Conservation (phyloP, 257 asterid species). For the Dorcoceras hygrometricum region DNA sequence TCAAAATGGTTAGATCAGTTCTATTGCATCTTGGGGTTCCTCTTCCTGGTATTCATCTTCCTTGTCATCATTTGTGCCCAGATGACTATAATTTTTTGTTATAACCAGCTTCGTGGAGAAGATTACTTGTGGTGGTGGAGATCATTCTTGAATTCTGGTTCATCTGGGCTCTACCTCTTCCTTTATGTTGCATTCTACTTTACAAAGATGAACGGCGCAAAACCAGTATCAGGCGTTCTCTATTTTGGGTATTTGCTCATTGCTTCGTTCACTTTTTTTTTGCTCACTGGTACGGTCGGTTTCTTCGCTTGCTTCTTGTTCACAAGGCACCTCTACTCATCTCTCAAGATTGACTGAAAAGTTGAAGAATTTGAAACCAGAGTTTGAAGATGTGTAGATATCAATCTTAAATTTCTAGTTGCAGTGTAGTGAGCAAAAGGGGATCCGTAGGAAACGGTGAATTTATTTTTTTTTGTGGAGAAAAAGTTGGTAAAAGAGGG, state of each 20-base stretch:
- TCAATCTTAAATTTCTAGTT: no score
- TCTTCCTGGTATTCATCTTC: conserved; percentile 75
- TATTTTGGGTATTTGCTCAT: conserved; percentile 87
- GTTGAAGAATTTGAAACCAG: no score
- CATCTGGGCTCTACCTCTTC: conserved; percentile 77
- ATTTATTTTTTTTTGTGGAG: no score
- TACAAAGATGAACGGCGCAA: conserved; percentile 81
- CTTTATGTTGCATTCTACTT: conserved; percentile 76
- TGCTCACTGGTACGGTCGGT: conserved; percentile 82
- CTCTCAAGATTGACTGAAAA: no score
- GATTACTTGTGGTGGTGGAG: conserved; percentile 97
- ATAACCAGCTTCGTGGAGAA: conserved; percentile 91
- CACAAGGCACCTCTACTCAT: no score
- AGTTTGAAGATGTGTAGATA: no score
- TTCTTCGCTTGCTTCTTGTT: conserved; percentile 87
- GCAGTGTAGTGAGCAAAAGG: no score
- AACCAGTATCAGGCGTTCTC: conserved; percentile 68
- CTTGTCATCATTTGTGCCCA: conserved; percentile 78
- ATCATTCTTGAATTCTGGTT: conserved; percentile 73
- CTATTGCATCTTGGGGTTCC: conserved; percentile 85
- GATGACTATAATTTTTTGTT: conserved; percentile 80
- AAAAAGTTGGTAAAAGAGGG: no score
- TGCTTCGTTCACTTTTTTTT: conserved; percentile 75
- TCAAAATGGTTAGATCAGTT: conserved; percentile 92
- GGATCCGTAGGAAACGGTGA: no score